These are phyloP conservation scores for Rhododendron kiyosumense DNA, from an alignment of 148 eudicot species.

Conservation along the genomic window DNA sequence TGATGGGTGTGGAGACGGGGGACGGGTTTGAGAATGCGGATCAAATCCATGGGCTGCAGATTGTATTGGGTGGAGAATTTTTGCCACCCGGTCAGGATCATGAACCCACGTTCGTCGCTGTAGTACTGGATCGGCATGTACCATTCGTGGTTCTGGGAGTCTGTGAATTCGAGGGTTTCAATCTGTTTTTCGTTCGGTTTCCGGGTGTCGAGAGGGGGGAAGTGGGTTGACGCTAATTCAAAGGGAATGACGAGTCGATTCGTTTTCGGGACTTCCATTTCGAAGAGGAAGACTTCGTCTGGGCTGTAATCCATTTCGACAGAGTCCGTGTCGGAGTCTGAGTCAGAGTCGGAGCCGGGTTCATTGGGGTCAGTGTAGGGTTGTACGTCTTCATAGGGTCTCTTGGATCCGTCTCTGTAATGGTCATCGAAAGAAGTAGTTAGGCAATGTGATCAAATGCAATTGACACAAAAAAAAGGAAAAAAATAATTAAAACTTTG, in stretches of 20 bases:
- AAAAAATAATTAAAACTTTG: too few species aligned
- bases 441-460: too few species aligned
- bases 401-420: neutral
- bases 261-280: neutral
- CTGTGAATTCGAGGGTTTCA: neutral
- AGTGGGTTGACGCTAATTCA: neutral
- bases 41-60: neutral
- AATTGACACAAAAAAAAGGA: too few species aligned
- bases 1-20: neutral
- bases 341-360: too few species aligned
- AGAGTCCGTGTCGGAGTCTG: too few species aligned
- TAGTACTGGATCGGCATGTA: neutral
- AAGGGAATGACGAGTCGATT: neutral
- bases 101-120: neutral
- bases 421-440: too few species aligned
- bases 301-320: neutral
- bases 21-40: neutral
- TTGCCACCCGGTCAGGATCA: neutral
- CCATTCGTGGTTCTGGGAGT: neutral
- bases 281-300: neutral
- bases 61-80: neutral
- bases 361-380: neutral
- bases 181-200: neutral
- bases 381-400: neutral
- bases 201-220: neutral